Conservation (phyloP, 345 rosid genomes). For the Melaleuca quinquenervia region DNA sequence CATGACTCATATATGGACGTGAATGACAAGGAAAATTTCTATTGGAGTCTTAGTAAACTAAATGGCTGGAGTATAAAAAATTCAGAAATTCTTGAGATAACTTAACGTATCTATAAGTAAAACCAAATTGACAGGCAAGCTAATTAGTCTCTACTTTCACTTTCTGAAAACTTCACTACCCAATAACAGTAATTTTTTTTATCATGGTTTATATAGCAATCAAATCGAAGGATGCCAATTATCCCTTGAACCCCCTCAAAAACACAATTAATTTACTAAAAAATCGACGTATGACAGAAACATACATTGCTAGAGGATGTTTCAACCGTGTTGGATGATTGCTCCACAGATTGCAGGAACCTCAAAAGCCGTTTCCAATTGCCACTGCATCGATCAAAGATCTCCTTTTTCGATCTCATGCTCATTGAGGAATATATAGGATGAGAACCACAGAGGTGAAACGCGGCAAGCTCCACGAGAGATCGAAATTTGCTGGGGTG, state of each 20-base stretch:
- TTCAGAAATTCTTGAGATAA: neutral
- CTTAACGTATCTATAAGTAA: neutral
- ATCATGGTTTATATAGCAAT: neutral
- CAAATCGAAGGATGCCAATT: neutral
- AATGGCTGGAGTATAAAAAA: neutral
- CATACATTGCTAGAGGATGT: constrained; percentile 91
- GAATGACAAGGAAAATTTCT: neutral
- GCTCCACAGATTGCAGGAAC: constrained; percentile 80
- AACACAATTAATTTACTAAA: neutral
- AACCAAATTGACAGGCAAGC: neutral
- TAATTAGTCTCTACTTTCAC: neutral
- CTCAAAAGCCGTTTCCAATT: constrained; percentile 87
- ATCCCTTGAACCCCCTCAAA: neutral
- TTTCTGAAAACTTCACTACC: neutral
- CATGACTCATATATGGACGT: neutral
- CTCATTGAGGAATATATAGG: constrained; percentile 46
- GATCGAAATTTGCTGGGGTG: constrained; percentile 65
- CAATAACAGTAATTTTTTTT: neutral
- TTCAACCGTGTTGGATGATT: constrained; percentile 58
- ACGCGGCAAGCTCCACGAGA: constrained; percentile 70
- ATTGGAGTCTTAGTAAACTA: neutral
- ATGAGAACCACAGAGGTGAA: constrained; percentile 58
- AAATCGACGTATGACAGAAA: constrained; percentile 11
- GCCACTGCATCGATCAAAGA: constrained; percentile 66
- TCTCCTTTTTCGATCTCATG: constrained; percentile 34